A percentile compares a stretch with the other conserved stretches of the same genome.
Conservation (phyloP, 1,284 basidiomycete genomes). For the Ganoderma meredithae region DNA sequence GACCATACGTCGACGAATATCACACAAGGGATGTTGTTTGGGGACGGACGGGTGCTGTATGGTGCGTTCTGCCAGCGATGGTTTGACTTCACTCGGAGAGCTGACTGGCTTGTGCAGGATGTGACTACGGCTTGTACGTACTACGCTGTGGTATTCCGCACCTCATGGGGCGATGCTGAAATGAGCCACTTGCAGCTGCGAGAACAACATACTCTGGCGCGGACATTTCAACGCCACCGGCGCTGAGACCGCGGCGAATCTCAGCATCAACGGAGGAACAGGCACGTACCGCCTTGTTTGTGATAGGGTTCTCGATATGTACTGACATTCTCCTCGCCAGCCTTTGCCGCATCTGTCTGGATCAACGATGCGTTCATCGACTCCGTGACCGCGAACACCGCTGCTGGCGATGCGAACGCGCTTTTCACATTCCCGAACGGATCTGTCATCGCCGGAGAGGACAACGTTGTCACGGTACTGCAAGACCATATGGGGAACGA, state of each 20-base stretch:
- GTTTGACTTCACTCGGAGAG: neutral
- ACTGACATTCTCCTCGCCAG: slow-evolving; percentile 40
- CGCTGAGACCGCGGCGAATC: slow-evolving; percentile 64
- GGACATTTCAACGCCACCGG: slow-evolving; percentile 77
- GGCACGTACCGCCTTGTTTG: slow-evolving; percentile 48
- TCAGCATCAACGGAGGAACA: slow-evolving; percentile 82
- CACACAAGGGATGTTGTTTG: slow-evolving; percentile 72
- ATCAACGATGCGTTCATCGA: slow-evolving; percentile 77
- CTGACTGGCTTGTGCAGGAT: slow-evolving; percentile 45
- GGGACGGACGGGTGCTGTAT: slow-evolving; percentile 76
- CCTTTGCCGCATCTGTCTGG: slow-evolving; percentile 83
- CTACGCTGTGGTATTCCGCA: too few relatives aligned
- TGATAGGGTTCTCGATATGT: neutral
- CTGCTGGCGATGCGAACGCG: slow-evolving; percentile 43
- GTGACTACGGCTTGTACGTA: slow-evolving; percentile 86
- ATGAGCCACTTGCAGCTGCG: slow-evolving; percentile 59
- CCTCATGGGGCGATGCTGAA: too few relatives aligned
- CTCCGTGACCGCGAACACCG: slow-evolving; percentile 49
- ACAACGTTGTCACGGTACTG: slow-evolving; percentile 80
- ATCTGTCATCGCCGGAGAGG: slow-evolving; percentile 54
- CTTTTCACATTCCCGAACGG: slow-evolving; percentile 66
- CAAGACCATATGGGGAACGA: slow-evolving; percentile 86
- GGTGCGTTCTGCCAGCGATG: slow-evolving; percentile 37
- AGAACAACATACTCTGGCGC: slow-evolving; percentile 81
- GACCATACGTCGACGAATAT: slow-evolving; percentile 79